Evolutionary conservation across 2,329 filamentous ascomycete genomes (phyloP), one percentile per base, ranked within the genome.

Genomic region (Proliferodiscus dingleyae): DNA sequence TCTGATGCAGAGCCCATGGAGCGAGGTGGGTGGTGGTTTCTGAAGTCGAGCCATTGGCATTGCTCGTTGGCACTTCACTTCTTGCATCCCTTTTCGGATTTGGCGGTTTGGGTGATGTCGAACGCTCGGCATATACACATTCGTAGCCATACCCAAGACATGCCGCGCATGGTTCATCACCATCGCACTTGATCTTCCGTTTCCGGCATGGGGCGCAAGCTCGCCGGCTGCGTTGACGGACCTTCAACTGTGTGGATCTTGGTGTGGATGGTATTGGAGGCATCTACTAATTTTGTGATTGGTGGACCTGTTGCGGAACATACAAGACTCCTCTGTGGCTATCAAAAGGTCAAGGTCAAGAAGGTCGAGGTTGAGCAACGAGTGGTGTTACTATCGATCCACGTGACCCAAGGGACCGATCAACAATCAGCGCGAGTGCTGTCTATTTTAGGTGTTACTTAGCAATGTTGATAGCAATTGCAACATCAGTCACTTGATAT

Each of bases 211-310:
- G 44, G n/a, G 34, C 45, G 29, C 56, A 58, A 8, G 56, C 53
- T 45, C 53, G 55, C 16, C 49, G 39, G 9, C 42, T 45, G 15
- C 53, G 46, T 32, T 50, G 53, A 3, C 51, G 46, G 13, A 48
- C 43, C 21, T 41, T 41, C 85, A 8, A 79, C 78, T 1, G 81
- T 81, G 34, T 64, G 64, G 6, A 80, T 81, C 63, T 89, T 84
- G 1, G 84, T 89, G 64, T 81, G 85, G 42, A 89, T 69, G 3
- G 85, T 74, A 58, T 89, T 85, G 2, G 85, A 85, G 61, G 89
- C 87, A 23, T n/a, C 87, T 83, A 18, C 89, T 64, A 19, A 88
- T 69, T 1, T 84, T 87, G 34, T 77, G 78, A 49, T 78, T 77
- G 0, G 73, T 77, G 54, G 87, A 87, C 60, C 86, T 81, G 57